phyloP scores from a whole-genome alignment of 805 yeast species.

The Clavispora vitiphila region DNA sequence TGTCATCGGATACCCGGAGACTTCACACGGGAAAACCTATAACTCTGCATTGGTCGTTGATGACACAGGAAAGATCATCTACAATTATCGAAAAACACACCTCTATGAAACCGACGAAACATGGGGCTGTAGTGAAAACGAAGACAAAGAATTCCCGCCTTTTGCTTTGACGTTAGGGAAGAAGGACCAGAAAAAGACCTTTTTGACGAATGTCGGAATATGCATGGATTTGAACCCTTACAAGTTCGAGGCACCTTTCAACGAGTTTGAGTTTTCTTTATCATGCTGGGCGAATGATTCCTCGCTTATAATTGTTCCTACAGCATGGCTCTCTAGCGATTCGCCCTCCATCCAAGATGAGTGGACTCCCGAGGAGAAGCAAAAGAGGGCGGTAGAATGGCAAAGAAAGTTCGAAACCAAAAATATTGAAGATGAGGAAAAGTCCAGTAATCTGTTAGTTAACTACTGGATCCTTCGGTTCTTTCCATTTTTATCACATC shows the following conservation, averaged over 20 bases:
- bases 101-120: constrained; percentile 71
- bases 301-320: constrained; percentile 66
- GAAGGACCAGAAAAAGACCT: background rate
- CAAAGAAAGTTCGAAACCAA: constrained; percentile 2
- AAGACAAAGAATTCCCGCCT: constrained; percentile 47
- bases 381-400: background rate
- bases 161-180: constrained; percentile 39
- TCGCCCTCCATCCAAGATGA: constrained; percentile 36
- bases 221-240: constrained; percentile 95
- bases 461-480: constrained; percentile 75
- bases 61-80: constrained; percentile 52
- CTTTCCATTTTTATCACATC: constrained; percentile 52
- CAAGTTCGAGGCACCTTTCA: constrained; percentile 75
- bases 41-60: constrained; percentile 68
- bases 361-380: constrained; percentile 1
- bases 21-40: constrained; percentile 36
- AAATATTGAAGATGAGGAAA: constrained; percentile 2
- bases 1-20: constrained; percentile 80
- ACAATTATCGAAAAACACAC: constrained; percentile 71
- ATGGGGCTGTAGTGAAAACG: constrained; percentile 77
- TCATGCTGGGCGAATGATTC: constrained; percentile 45
- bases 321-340: constrained; percentile 72
- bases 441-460: constrained; percentile 23
- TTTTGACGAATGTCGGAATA: constrained; percentile 62
- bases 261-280: constrained; percentile 63